A percentile compares a stretch with the other conserved stretches of the same genome.
Evolutionary conservation across 495 filamentous ascomycete species (phyloP).

Genomic region (Penicillium samsonianum): DNA sequence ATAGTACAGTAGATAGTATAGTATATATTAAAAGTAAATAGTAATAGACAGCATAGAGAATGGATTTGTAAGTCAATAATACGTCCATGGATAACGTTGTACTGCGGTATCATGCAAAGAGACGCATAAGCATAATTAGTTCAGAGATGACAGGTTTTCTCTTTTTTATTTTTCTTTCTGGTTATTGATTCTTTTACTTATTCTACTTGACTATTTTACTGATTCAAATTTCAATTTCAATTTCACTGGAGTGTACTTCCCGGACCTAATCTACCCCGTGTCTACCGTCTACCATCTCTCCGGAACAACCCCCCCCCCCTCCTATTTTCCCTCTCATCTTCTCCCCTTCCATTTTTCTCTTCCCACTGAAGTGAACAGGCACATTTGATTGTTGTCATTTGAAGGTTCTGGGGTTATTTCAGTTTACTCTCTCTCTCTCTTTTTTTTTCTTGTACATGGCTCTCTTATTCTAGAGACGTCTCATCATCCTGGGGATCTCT

Average conservation of each 20-base stretch:
- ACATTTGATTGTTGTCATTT: constrained; percentile 15
- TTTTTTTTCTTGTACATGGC: constrained; percentile 43
- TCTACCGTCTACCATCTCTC: constrained; percentile 20
- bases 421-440: constrained; percentile 23
- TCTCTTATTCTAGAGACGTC: constrained; percentile 32
- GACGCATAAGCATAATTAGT: constrained; percentile 7
- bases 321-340: constrained; percentile 21
- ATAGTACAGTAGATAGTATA: too few species aligned
- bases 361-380: constrained; percentile 12
- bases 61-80: background rate
- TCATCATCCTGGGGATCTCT: constrained; percentile 12
- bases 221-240: background rate
- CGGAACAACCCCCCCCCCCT: constrained; percentile 16
- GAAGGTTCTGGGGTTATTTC: constrained; percentile 30
- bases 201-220: background rate
- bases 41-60: background rate
- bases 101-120: constrained; percentile 3
- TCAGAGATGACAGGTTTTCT: background rate
- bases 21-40: background rate
- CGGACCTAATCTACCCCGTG: constrained; percentile 14
- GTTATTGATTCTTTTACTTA: background rate
- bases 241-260: constrained; percentile 4
- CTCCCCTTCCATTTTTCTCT: constrained; percentile 17
- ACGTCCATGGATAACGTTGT: background rate
- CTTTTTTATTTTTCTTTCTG: constrained; percentile 3